Conservation (phyloP, 2,329 filamentous ascomycete species). For the Penicillium psychrosexuale region DNA sequence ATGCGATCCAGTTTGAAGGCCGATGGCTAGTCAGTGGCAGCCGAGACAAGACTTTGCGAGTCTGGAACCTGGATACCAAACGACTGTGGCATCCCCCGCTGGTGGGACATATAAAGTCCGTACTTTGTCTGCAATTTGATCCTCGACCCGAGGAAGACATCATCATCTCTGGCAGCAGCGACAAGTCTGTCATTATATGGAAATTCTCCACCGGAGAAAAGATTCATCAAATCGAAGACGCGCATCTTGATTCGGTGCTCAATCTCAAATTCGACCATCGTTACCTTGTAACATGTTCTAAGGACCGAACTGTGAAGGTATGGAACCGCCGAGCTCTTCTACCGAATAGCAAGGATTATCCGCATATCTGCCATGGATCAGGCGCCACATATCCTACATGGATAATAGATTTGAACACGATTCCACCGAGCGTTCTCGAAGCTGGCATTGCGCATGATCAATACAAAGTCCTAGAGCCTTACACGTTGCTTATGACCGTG, state of each 20-base stretch:
- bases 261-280: conserved; percentile 90
- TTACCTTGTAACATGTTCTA: conserved; percentile 93
- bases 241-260: conserved; percentile 85
- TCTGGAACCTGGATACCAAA: conserved; percentile 84
- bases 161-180: conserved; percentile 92
- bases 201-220: conserved; percentile 85
- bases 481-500: conserved; percentile 72
- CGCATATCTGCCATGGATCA: conserved; percentile 41
- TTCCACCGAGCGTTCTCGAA: conserved; percentile 44
- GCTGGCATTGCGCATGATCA: conserved; percentile 42
- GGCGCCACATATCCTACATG: conserved; percentile 51
- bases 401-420: conserved; percentile 50
- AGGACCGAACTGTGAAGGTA: conserved; percentile 94
- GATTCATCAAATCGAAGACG: conserved; percentile 69
- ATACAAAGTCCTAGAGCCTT: conserved; percentile 57
- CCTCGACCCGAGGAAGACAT: conserved; percentile 81
- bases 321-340: conserved; percentile 77
- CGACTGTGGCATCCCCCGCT: conserved; percentile 73
- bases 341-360: conserved; percentile 46
- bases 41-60: conserved; percentile 78
- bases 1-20: conserved; percentile 84
- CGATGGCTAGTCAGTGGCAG: conserved; percentile 91
- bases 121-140: conserved; percentile 93
- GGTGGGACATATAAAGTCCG: conserved; percentile 75
- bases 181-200: conserved; percentile 88